phyloP scores from a whole-genome alignment of 2,329 filamentous ascomycete species.

The Pestalotiopsis sp. region DNA sequence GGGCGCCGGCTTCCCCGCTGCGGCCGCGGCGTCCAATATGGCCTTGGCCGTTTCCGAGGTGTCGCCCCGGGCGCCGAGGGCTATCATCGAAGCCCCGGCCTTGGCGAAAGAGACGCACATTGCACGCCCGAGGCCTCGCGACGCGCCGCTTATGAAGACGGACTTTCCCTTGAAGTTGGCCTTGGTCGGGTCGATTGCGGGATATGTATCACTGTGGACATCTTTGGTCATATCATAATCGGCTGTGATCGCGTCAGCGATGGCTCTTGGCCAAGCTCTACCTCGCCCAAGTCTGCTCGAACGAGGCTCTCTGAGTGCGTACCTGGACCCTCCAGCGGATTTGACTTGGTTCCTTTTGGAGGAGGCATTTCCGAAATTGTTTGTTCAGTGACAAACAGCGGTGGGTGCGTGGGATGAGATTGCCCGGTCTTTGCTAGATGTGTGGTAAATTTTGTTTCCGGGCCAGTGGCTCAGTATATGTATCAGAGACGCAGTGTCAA shows the following conservation, averaged over 20 bases:
- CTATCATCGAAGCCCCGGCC: conserved; percentile 39
- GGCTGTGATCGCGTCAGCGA: background rate
- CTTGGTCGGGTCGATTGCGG: conserved; percentile 32
- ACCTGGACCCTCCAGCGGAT: conserved; percentile 13
- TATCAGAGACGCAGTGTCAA: no score
- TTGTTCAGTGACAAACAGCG: background rate
- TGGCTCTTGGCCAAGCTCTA: background rate
- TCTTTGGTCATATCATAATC: conserved; percentile 27
- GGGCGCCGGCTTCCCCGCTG: conserved; percentile 28
- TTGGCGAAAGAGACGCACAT: conserved; percentile 35
- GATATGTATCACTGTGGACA: conserved; percentile 36
- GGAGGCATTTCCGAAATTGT: conserved; percentile 6
- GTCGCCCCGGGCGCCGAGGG: conserved; percentile 31
- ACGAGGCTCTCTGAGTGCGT: background rate
- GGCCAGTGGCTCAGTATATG: no score
- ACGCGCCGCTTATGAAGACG: conserved; percentile 40
- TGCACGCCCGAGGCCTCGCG: conserved; percentile 36
- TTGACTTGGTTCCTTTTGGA: conserved; percentile 8
- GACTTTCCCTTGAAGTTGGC: conserved; percentile 30
- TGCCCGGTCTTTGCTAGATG: background rate
- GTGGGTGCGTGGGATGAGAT: background rate
- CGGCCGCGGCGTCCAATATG: conserved; percentile 27
- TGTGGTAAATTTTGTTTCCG: no score
- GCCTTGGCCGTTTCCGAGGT: conserved; percentile 24
- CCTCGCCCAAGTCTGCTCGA: background rate